Evolutionary conservation across 2,329 filamentous ascomycete genomes (phyloP).

Genomic region (Diplocarpon mali): DNA sequence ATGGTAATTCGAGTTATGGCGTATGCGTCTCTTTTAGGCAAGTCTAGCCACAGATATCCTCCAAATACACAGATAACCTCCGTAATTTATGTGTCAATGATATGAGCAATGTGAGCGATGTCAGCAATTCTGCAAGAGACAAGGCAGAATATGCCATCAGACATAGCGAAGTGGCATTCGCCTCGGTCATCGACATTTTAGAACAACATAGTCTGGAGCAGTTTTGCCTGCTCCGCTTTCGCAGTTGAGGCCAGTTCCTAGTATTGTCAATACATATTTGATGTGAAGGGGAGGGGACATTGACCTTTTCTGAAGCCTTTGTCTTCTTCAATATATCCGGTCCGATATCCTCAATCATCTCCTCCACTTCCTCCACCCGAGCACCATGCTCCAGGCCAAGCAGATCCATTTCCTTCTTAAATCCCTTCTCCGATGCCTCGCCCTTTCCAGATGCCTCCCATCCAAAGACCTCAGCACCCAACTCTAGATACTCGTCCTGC

Average conservation of each 20-base stretch:
- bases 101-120: too few relatives aligned
- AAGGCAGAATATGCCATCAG: too few relatives aligned
- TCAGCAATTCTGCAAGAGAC: too few relatives aligned
- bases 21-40: too few relatives aligned
- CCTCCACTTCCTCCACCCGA: constrained; percentile 13
- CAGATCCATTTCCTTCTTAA: constrained; percentile 16
- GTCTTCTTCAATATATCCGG: constrained; percentile 15
- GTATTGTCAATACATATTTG: neutral
- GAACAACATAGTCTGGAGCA: neutral
- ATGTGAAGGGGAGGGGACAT: neutral
- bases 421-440: constrained; percentile 8
- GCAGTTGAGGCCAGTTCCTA: neutral
- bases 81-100: too few relatives aligned
- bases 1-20: too few relatives aligned
- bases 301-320: constrained; percentile 23
- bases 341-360: constrained; percentile 16
- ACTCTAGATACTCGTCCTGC: constrained; percentile 19
- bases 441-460: constrained; percentile 8
- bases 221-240: neutral
- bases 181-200: neutral
- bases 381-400: constrained; percentile 14
- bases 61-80: too few relatives aligned
- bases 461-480: constrained; percentile 16
- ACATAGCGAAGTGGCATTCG: too few relatives aligned
- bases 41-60: too few relatives aligned